Evolutionary conservation across 148 eudicot genomes (phyloP).

Genomic region (Rhododendron molle): DNA sequence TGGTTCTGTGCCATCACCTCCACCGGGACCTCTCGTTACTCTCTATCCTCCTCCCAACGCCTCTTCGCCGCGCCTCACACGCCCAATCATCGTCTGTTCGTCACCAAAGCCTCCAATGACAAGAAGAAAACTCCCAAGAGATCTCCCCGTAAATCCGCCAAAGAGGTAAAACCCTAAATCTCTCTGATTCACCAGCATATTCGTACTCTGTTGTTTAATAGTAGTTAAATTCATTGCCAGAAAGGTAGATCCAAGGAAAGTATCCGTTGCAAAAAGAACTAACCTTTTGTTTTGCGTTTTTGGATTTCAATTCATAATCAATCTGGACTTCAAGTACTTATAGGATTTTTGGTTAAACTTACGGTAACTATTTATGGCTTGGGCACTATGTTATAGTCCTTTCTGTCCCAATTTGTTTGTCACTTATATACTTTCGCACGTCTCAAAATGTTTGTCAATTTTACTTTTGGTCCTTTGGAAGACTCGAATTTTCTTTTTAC

Average conservation of each 20-base stretch:
- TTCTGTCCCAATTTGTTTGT: background rate
- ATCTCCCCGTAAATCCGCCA: constrained; percentile 2
- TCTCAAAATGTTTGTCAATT: background rate
- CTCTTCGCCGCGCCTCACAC: constrained; percentile 17
- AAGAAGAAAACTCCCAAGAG: constrained; percentile 9
- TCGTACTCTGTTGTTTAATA: background rate
- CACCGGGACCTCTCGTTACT: constrained; percentile 20
- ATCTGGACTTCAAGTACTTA: background rate
- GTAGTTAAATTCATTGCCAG: background rate
- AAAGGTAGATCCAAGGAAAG: background rate
- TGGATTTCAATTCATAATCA: background rate
- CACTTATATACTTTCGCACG: background rate
- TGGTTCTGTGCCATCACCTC: constrained; percentile 23
- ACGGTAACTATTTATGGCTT: background rate
- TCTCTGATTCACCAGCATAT: background rate
- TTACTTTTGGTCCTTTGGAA: background rate
- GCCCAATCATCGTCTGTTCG: background rate
- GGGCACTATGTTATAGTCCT: background rate
- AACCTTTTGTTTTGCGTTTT: background rate
- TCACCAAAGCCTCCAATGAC: constrained; percentile 20
- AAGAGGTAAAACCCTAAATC: constrained; percentile 20
- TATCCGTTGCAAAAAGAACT: background rate
- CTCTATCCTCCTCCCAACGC: constrained; percentile 26
- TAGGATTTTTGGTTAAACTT: background rate
- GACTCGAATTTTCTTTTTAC: background rate